These are phyloP conservation scores for Thecamonas trahens DNA, from an alignment of 78 protist genomes.

Conservation along the genomic window DNA sequence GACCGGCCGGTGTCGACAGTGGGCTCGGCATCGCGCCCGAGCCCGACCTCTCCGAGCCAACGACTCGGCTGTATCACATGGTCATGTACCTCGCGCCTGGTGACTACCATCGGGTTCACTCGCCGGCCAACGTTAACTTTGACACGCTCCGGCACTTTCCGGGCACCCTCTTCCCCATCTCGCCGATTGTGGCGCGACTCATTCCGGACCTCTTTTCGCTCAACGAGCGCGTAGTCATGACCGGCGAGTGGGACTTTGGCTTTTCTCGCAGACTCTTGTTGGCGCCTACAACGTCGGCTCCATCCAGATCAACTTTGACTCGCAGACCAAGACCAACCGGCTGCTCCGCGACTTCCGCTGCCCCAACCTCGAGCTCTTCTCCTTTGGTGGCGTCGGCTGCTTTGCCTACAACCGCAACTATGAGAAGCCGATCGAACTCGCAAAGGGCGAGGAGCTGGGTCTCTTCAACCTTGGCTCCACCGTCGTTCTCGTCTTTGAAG, in stretches of 20 bases:
- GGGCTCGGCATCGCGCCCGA: too few species aligned
- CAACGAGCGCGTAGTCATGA: constrained; percentile 67
- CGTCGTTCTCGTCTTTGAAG: constrained; percentile 13
- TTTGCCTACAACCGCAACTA: neutral
- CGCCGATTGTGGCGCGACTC: constrained; percentile 7
- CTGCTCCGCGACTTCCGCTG: neutral
- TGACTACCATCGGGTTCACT: constrained; percentile 76
- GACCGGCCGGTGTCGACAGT: too few species aligned
- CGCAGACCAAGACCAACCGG: neutral
- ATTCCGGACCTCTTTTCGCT: constrained; percentile 51
- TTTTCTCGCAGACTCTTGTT: constrained; percentile 45
- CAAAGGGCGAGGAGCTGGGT: constrained; percentile 3
- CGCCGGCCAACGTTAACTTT: constrained; percentile 51
- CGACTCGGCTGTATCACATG: constrained; percentile 46
- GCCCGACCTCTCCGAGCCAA: too few species aligned
- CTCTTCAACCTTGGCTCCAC: constrained; percentile 13
- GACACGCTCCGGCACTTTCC: constrained; percentile 14
- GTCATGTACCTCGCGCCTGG: constrained; percentile 72
- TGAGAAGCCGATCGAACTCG: neutral
- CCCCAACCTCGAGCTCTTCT: neutral
- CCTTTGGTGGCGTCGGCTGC: neutral
- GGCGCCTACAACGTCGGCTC: constrained; percentile 83
- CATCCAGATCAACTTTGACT: constrained; percentile 38
- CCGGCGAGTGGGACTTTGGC: constrained; percentile 62
- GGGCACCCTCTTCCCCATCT: constrained; percentile 29